Base-by-base conservation (phyloP, 2,329 filamentous ascomycete species). In the Chaetomium sp. region DNA sequence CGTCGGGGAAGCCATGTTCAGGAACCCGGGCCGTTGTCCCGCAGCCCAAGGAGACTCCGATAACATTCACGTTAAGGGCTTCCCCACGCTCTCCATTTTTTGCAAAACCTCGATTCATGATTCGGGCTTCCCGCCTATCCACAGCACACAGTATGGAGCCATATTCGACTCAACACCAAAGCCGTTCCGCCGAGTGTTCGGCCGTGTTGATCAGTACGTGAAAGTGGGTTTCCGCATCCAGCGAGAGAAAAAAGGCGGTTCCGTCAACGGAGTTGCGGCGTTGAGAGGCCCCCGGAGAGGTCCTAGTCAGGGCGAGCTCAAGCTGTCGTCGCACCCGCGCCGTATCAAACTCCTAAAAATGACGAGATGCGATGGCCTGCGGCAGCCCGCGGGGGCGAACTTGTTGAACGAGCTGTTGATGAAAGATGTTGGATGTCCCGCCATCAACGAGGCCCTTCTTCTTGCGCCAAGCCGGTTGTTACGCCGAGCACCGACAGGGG, bases 11-110 rank as follows among this genome's bases (percentile, higher is more conserved):
- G 49, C 49, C 49, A 43, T 57, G 52, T 41, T 48, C 6, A 60
- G 63, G 63, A 56, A 59, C 2, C 45, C 63, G 63, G 63, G 45
- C 63, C 63, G 63, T 36, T 44, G 43, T 57, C 38, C 63, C 63
- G 63, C 27, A 42, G 10, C 54, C 60, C 53, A 52, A 58, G 52
- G 59, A 33, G 54, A 43, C 50, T 35, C 52, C 56, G 37, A 53
- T 50, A 45, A 59, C 55, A 53, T 27, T 44, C 51, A 52, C 50
- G 47, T 27, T 27, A 27, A 51, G 37, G 45, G 32, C 27, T 52
- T 52, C 55, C 43, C 52, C 58, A 49, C 53, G 54, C 37, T 46
- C 40, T 49, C 52, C 55, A 47, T 43, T 56, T 54, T 48, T 44
- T 42, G 52, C 56, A 59, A 61, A 57, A 53, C 57, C 59, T 56